Evolutionary conservation across 1,139 yeast genomes (phyloP).

Genomic region (Zygosaccharomyces pseudobailii): DNA sequence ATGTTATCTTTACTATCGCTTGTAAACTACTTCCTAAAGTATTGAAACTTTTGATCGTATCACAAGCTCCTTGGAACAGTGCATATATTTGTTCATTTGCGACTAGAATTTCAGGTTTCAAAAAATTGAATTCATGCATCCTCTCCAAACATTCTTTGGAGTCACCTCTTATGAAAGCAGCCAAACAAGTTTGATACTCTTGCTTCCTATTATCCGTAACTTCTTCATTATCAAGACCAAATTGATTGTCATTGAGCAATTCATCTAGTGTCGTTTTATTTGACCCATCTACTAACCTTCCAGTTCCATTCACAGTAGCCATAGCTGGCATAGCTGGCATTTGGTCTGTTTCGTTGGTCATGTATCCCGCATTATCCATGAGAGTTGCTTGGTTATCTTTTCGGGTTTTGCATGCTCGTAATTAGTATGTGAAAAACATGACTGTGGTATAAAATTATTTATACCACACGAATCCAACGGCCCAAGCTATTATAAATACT

Average conservation of each 20-base stretch:
- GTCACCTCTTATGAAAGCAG: slow-evolving; percentile 21
- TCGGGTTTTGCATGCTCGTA: too few relatives aligned
- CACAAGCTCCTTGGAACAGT: slow-evolving; percentile 14
- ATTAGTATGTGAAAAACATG: too few relatives aligned
- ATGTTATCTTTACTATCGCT: slow-evolving; percentile 3
- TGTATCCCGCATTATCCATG: not conserved
- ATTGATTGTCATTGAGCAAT: slow-evolving; percentile 18
- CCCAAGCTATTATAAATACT: too few relatives aligned
- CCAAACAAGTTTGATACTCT: slow-evolving; percentile 19
- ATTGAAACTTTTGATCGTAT: slow-evolving; percentile 6
- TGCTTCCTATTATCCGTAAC: slow-evolving; percentile 3
- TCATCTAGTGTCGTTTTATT: slow-evolving; percentile 14
- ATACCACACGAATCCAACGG: rapidly evolving
- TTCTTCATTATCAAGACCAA: slow-evolving; percentile 2
- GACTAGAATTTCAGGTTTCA: slow-evolving; percentile 8
- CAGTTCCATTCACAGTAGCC: slow-evolving; percentile 1
- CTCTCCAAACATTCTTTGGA: slow-evolving; percentile 18
- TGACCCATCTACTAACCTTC: not conserved
- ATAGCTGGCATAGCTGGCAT: too few relatives aligned
- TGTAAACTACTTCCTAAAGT: slow-evolving; percentile 14
- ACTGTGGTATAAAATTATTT: too few relatives aligned
- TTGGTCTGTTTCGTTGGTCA: not conserved
- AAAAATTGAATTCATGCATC: slow-evolving; percentile 17
- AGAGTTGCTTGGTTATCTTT: too few relatives aligned
- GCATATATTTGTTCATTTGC: slow-evolving; percentile 9